Percentiles rank a stretch among this genome's conserved stretches.
Conservation (phyloP, 1,139 yeast species). For the Spencermartinsiella ligniputridi region DNA sequence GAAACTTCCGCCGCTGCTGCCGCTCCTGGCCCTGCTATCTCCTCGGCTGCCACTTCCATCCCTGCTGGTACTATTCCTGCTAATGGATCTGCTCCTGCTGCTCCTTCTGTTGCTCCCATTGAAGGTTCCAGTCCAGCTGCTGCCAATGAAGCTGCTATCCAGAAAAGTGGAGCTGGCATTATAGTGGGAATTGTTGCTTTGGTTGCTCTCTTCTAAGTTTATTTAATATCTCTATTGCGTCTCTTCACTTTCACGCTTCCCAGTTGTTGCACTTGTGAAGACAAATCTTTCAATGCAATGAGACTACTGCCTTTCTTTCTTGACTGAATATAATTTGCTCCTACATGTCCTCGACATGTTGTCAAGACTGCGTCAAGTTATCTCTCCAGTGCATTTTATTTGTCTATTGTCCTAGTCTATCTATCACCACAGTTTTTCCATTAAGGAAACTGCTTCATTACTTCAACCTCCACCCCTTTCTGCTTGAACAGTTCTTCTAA, state of each 20-base stretch:
- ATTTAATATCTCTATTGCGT: too few relatives aligned
- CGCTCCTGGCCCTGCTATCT: constrained; percentile 11
- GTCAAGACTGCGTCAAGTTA: too few relatives aligned
- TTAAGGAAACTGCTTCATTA: not conserved
- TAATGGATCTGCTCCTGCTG: constrained; percentile 15
- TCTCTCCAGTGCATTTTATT: too few relatives aligned
- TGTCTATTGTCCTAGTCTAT: too few relatives aligned
- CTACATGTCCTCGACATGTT: too few relatives aligned
- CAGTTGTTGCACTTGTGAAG: too few relatives aligned
- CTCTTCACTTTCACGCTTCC: too few relatives aligned
- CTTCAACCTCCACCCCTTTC: not conserved
- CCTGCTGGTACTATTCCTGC: constrained; percentile 24
- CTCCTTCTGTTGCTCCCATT: not conserved
- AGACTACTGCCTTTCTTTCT: too few relatives aligned
- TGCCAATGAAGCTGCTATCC: not conserved
- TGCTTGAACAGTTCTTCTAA: not conserved
- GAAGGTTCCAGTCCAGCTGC: not conserved
- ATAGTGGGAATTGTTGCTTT: not conserved
- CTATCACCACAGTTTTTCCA: too few relatives aligned
- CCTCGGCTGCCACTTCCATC: constrained; percentile 13
- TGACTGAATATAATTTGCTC: too few relatives aligned
- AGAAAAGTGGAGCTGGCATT: not conserved
- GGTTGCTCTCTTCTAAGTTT: not conserved
- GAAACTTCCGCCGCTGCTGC: not conserved
- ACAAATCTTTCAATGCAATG: too few relatives aligned